Percentiles rank a stretch among this genome's conserved stretches.
Conservation (phyloP, 2,329 filamentous ascomycete species). For the Calonectria henricotiae region DNA sequence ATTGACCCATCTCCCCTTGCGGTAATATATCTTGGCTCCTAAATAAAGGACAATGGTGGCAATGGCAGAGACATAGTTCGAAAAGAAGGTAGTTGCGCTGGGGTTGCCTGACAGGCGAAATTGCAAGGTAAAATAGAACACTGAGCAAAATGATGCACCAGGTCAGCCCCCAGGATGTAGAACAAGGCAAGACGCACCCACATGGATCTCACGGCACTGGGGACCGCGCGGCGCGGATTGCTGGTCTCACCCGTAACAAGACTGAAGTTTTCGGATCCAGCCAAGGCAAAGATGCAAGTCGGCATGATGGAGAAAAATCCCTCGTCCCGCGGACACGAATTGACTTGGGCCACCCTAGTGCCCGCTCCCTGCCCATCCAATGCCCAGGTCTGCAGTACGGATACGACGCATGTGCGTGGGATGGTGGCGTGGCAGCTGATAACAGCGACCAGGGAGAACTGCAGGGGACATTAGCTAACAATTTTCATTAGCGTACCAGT, state of each 20-base stretch:
- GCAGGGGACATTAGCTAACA: conserved; percentile 19
- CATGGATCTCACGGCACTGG: conserved; percentile 63
- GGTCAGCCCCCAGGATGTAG: conserved; percentile 62
- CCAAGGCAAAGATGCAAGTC: conserved; percentile 67
- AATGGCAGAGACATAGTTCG: conserved; percentile 64
- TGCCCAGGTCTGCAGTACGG: conserved; percentile 11
- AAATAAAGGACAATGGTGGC: conserved; percentile 62
- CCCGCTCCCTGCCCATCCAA: conserved; percentile 13
- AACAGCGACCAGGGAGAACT: conserved; percentile 8
- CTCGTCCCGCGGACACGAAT: conserved; percentile 38
- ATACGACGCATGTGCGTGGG: conserved; percentile 13
- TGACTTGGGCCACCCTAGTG: background rate
- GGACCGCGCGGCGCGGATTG: conserved; percentile 62
- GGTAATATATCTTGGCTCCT: conserved; percentile 60
- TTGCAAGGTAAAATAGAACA: conserved; percentile 65
- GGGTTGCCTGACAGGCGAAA: conserved; percentile 61
- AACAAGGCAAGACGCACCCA: conserved; percentile 65
- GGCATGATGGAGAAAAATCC: conserved; percentile 72
- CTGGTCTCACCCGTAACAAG: conserved; percentile 63
- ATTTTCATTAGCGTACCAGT: background rate
- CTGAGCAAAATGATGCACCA: conserved; percentile 65
- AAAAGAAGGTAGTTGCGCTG: conserved; percentile 63
- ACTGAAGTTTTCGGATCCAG: conserved; percentile 62
- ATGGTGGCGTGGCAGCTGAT: conserved; percentile 20
- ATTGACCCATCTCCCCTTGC: conserved; percentile 48